Base-by-base conservation (phyloP, 2,329 filamentous ascomycete species). In the Clathrospora elynae region DNA sequence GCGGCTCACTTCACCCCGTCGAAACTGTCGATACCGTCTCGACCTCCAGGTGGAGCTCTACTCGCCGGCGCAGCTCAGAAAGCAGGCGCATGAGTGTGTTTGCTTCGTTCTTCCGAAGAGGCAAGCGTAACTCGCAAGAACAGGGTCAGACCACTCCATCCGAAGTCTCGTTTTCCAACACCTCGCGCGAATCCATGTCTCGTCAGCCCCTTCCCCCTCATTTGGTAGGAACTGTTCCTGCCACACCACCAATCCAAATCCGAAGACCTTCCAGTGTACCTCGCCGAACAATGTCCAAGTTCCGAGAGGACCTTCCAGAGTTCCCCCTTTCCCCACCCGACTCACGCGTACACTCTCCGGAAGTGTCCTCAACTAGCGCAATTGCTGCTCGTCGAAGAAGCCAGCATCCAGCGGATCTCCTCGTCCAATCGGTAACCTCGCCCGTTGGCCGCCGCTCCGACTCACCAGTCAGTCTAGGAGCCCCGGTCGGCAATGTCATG, bases 241-340 rank as follows among this genome's bases (percentile, higher is more conserved):
- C 46, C 55, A 37, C 67, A 61, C 35, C 68, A n/a, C 61, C 64
- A 4, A 58, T 66, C n/a, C 55, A 60, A 35, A 68, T 74, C 22
- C 75, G 77, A 43, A 70, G 75, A 41, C 73, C 74, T 31, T 78
- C 79, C 13, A 77, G 75, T 25, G 75, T 85, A 5, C 86, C 90
- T 5, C 86, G 87, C 60, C 83, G 91, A 42, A 93, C 90, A 3
- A 85, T 88, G 70, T 96, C 91, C 24, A 91, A 89, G 42, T 97
- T 97, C 73, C 82, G 88, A 34, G 92, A 97, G 73, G 90, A 96
- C 62, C 78, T 96, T 9, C 91, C 90, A 3, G 92, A 96, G 63
- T 79, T 90, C 36, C 87, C 89, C 2, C 71, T 91, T 9, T 93
- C 90, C n/a, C 89, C 90, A 7, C 88, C 90, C 6, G 86, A 89